Conservation (phyloP, 75 land plant species). For the Sequoiadendron giganteum region DNA sequence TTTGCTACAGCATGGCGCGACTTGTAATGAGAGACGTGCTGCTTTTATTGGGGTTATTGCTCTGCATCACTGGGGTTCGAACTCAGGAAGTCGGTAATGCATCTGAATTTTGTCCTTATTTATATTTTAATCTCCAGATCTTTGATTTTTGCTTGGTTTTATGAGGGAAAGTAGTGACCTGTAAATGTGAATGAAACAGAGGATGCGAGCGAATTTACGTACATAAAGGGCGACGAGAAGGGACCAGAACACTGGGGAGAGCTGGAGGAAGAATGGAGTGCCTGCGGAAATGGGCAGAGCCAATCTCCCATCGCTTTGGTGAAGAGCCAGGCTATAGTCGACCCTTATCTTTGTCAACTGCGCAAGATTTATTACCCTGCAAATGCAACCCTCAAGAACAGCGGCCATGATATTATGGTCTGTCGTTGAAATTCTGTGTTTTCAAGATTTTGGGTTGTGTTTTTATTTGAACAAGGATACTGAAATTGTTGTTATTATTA, state of each 20-base stretch:
- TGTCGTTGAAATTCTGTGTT: neutral
- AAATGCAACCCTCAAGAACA: slow-evolving; percentile 9
- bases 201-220: slow-evolving; percentile 19
- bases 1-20: neutral
- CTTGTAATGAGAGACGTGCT: neutral
- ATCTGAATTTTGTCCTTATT: neutral
- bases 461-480: neutral
- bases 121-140: neutral
- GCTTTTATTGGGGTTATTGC: neutral
- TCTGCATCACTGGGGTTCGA: neutral
- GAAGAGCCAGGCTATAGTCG: too few species aligned
- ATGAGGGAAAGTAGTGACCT: too few species aligned
- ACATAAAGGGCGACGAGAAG: neutral
- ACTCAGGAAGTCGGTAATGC: slow-evolving; percentile 1
- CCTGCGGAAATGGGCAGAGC: too few species aligned
- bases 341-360: too few species aligned
- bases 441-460: neutral
- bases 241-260: slow-evolving; percentile 37
- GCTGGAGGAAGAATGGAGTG: slow-evolving; percentile 22
- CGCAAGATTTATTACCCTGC: too few species aligned
- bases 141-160: too few species aligned
- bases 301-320: too few species aligned
- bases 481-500: neutral
- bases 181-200: neutral
- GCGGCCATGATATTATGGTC: slow-evolving; percentile 21